These are phyloP conservation scores for Vitis riparia DNA, from an alignment of 164 flowering plant species.

Conservation along the genomic window DNA sequence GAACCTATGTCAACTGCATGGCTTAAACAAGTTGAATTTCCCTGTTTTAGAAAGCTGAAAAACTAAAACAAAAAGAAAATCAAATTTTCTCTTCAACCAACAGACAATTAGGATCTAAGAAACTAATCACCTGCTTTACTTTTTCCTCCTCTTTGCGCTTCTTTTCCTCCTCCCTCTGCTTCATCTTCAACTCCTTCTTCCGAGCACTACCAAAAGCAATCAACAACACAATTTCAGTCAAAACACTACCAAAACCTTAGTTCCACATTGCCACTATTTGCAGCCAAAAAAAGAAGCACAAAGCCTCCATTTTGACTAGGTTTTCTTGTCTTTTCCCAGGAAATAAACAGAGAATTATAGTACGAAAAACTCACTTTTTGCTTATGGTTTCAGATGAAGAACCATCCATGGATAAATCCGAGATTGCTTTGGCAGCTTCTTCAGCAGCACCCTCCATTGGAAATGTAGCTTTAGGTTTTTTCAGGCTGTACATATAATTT, in stretches of 20 bases:
- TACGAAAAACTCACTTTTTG: constrained; percentile 45
- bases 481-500: too few species aligned
- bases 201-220: constrained; percentile 36
- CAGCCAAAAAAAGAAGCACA: background rate
- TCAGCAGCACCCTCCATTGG: constrained; percentile 24
- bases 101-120: background rate
- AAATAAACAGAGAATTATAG: background rate
- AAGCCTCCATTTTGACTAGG: background rate
- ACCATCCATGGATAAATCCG: constrained; percentile 27
- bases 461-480: too few species aligned
- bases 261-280: too few species aligned
- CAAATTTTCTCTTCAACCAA: background rate
- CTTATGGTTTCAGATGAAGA: constrained; percentile 27
- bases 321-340: too few species aligned
- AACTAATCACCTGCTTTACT: constrained; percentile 18
- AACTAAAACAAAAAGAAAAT: background rate
- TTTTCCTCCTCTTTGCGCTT: constrained; percentile 57
- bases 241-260: background rate
- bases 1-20: too few species aligned
- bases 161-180: constrained; percentile 67
- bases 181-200: constrained; percentile 53
- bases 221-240: background rate
- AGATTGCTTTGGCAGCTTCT: constrained; percentile 27
- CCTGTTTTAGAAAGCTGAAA: too few species aligned
- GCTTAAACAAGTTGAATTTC: too few species aligned